A percentile compares a stretch with the other conserved stretches of the same genome.
Conservation (phyloP, 2,329 filamentous ascomycete genomes). For the Hypomyces rosellus region DNA sequence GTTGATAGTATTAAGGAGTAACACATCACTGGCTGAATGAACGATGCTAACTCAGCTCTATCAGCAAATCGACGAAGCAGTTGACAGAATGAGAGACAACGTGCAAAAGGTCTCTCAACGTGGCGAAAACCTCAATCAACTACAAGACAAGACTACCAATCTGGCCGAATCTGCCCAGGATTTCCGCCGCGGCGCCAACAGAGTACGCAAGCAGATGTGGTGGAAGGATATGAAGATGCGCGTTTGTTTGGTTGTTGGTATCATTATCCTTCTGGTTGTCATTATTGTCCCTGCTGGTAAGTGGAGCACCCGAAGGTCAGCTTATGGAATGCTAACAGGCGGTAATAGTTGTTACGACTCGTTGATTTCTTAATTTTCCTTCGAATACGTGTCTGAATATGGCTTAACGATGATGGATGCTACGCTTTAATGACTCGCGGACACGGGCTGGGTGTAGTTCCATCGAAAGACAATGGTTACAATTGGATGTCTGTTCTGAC, state of each 20-base stretch:
- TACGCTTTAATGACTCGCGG: constrained; percentile 1
- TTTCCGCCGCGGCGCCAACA: constrained; percentile 93
- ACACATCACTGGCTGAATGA: too few relatives aligned
- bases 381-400: not conserved
- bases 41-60: not conserved
- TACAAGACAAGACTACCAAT: constrained; percentile 94
- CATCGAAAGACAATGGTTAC: constrained; percentile 4
- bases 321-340: not conserved
- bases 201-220: constrained; percentile 98
- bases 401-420: constrained; percentile 2
- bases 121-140: constrained; percentile 78
- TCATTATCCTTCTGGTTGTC: constrained; percentile 85
- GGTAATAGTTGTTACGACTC: constrained; percentile 30
- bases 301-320: constrained; percentile 2
- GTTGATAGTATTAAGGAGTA: too few relatives aligned
- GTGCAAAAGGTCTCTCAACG: constrained; percentile 95
- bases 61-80: constrained; percentile 95
- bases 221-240: constrained; percentile 99
- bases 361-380: constrained; percentile 23
- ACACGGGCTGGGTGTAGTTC: not conserved
- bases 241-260: constrained; percentile 86
- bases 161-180: constrained; percentile 87
- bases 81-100: constrained; percentile 93
- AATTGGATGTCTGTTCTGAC: constrained; percentile 25
- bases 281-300: constrained; percentile 91